Evolutionary conservation across 2,329 filamentous ascomycete genomes (phyloP).

Genomic region (Pseudogymnoascus sp.): DNA sequence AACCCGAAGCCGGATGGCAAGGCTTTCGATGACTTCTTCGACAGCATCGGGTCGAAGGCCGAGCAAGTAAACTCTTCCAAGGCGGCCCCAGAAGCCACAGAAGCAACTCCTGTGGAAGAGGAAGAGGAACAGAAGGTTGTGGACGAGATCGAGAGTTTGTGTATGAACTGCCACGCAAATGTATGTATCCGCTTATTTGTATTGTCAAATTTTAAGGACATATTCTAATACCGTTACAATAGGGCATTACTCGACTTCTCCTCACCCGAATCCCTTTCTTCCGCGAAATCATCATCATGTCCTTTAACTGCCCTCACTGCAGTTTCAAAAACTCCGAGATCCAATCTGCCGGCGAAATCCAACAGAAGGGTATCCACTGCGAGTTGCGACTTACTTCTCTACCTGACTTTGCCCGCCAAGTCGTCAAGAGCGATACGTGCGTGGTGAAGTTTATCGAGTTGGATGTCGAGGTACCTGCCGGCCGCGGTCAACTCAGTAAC

Average conservation of each 20-base stretch:
- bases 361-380: conserved; percentile 80
- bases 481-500: conserved; percentile 86
- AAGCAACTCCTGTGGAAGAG: conserved; percentile 18
- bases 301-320: conserved; percentile 88
- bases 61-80: conserved; percentile 30
- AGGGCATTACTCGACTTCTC: conserved; percentile 81
- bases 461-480: conserved; percentile 86
- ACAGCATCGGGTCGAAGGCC: conserved; percentile 56
- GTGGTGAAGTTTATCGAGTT: conserved; percentile 82
- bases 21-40: conserved; percentile 50
- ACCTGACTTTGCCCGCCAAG: conserved; percentile 73
- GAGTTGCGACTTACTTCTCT: conserved; percentile 68
- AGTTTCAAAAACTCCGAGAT: conserved; percentile 87
- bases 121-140: conserved; percentile 49
- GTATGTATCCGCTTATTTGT: conserved; percentile 36
- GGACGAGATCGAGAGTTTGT: conserved; percentile 68
- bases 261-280: conserved; percentile 94
- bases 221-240: not conserved
- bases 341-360: conserved; percentile 84
- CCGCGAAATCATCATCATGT: conserved; percentile 95
- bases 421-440: conserved; percentile 87
- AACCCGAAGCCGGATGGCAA: conserved; percentile 34
- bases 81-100: conserved; percentile 23
- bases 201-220: conserved; percentile 9
- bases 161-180: conserved; percentile 80